Conservation (phyloP, 345 rosid species). For the Eucalyptus cladocalyx region DNA sequence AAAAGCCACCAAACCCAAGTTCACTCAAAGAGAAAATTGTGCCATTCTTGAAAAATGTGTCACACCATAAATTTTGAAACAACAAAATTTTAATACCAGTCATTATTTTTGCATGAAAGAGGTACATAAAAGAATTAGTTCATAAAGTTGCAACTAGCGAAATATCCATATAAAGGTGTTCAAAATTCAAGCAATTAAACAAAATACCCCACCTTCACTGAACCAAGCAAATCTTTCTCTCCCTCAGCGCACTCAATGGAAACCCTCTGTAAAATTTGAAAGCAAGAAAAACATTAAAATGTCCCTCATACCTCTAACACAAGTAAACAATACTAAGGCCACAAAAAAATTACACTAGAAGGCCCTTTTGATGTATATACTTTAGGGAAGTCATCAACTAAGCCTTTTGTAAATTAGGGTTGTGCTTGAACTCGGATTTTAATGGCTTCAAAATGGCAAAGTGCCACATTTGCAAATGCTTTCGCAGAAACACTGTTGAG, state of each 20-base stretch:
- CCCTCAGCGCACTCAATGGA: conserved; percentile 46
- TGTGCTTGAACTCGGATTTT: conserved; percentile 56
- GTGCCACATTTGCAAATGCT: conserved; percentile 49
- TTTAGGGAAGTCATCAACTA: conserved; percentile 47
- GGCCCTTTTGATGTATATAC: conserved; percentile 29
- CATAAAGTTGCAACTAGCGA: neutral
- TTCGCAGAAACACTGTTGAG: conserved; percentile 52
- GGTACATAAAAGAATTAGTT: neutral
- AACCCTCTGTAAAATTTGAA: fast-evolving
- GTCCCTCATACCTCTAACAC: neutral
- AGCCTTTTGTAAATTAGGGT: conserved; percentile 42
- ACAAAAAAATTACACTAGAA: conserved; percentile 26
- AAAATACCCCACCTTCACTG: conserved; percentile 62
- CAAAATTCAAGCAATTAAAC: neutral
- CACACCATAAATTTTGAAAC: neutral
- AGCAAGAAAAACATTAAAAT: too few relatives aligned
- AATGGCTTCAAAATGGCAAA: conserved; percentile 52
- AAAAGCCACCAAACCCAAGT: neutral
- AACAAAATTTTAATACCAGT: neutral
- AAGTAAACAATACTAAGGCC: neutral
- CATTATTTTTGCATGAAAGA: neutral
- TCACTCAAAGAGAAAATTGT: neutral
- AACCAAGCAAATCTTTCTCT: conserved; percentile 78
- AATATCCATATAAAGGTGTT: neutral
- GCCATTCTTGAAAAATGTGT: neutral